Base-by-base conservation (phyloP, 1,284 basidiomycete genomes). In the Meira miltonrushii region DNA sequence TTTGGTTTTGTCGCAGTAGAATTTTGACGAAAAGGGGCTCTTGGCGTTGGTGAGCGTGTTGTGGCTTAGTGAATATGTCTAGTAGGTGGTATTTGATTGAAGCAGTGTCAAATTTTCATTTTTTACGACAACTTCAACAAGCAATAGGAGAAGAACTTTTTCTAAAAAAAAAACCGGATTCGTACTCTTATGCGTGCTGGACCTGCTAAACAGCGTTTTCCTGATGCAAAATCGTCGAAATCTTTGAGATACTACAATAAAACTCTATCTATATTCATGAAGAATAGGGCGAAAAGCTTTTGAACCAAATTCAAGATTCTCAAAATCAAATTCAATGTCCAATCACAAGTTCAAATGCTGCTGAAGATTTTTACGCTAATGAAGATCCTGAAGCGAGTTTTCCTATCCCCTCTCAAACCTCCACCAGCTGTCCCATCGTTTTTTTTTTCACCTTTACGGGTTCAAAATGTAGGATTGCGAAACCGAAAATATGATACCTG, bases 151-250 rank as follows among this genome's bases (percentile, higher is more conserved):
- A 46, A 17, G 44, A 12, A 46, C 44, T 46, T 11, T 9, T 21
- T 11, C 23, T 21, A 11, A 46, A 46, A 21, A 9, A 21, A 46
- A 46, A 46, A 21, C 8, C 19, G 17, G n/a, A n/a, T n/a, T n/a
- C 8, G 44, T 17, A 21, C 44, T 10, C 15, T 21, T 21, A 46
- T 46, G 44, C 15, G 44, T 17, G 44, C 44, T 17, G 23, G 44
- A 46, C 23, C 44, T 17, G 44, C 44, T 17, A 46, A 46, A 21
- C 44, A 46, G 44, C 44, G 44, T 17, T 46, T 46, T 21, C 44
- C 44, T 12, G 44, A 17, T 17, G 44, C 44, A 10, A 12, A 46
- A 46, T 46, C 15, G 44, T 46, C 10, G 44, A 46, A 21, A 17
- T 17, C 17, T 21, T 46, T 10, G 44, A 46, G 10, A 17, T 46